Evolutionary conservation across 2,329 filamentous ascomycete species (phyloP).

Genomic region (Fusarium compactum): DNA sequence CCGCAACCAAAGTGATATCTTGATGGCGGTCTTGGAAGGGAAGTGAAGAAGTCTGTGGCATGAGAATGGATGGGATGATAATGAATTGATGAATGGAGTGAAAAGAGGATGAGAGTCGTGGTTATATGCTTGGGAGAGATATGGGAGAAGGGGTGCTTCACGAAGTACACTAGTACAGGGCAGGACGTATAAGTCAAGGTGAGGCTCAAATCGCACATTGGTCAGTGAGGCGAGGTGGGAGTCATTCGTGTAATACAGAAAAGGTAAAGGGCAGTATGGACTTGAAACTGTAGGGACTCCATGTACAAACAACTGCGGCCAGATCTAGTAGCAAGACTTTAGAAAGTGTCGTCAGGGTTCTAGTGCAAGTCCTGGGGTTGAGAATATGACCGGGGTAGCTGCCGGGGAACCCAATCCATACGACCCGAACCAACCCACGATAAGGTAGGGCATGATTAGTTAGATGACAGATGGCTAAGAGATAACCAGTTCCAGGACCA

Average conservation of each 20-base stretch:
- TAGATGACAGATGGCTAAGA: slow-evolving; percentile 26
- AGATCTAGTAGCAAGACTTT: slow-evolving; percentile 24
- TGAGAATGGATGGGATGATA: slow-evolving; percentile 28
- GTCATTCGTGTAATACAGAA: slow-evolving; percentile 39
- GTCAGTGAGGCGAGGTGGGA: slow-evolving; percentile 46
- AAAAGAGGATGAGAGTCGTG: slow-evolving; percentile 9
- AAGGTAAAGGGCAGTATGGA: slow-evolving; percentile 32
- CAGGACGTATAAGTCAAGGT: slow-evolving; percentile 30
- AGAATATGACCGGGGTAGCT: slow-evolving; percentile 35
- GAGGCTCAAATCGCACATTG: slow-evolving; percentile 49
- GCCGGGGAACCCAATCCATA: slow-evolving; percentile 21
- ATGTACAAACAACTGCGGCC: slow-evolving; percentile 23
- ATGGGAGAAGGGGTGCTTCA: slow-evolving; percentile 10
- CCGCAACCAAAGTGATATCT: slow-evolving; percentile 32
- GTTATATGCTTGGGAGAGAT: slow-evolving; percentile 34
- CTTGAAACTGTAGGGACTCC: slow-evolving; percentile 37
- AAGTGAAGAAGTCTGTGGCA: slow-evolving; percentile 26
- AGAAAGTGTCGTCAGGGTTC: slow-evolving; percentile 45
- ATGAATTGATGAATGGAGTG: neutral
- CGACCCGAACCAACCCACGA: slow-evolving; percentile 33
- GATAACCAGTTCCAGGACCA: slow-evolving; percentile 18
- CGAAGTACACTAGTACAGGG: slow-evolving; percentile 12
- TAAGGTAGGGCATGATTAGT: slow-evolving; percentile 26
- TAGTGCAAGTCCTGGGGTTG: slow-evolving; percentile 40
- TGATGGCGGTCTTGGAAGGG: slow-evolving; percentile 33